A percentile compares a stretch with the other conserved stretches of the same genome.
phyloP scores from a whole-genome alignment of 2,329 filamentous ascomycete species.

The Paracorniculantispora psalliotae region DNA sequence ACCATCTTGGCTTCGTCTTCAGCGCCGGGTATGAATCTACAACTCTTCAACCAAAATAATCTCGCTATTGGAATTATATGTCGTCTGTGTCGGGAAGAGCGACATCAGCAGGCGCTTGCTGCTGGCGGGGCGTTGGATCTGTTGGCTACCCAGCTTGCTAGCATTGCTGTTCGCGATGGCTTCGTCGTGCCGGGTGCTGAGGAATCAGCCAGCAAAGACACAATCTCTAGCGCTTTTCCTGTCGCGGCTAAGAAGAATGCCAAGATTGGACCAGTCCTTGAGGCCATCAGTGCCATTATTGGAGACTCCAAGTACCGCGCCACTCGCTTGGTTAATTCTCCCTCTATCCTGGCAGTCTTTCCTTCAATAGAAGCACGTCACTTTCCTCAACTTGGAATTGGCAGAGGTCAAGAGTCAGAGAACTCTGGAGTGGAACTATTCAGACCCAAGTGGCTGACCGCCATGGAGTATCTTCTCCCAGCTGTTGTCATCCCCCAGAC shows the following conservation, averaged over 20 bases:
- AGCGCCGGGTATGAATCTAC: constrained; percentile 47
- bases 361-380: constrained; percentile 51
- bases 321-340: constrained; percentile 64
- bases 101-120: constrained; percentile 66
- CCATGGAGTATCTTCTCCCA: constrained; percentile 64
- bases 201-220: constrained; percentile 46
- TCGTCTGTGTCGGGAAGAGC: constrained; percentile 61
- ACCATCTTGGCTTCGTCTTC: constrained; percentile 51
- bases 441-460: constrained; percentile 43
- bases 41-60: constrained; percentile 56
- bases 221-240: constrained; percentile 54
- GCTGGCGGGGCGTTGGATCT: constrained; percentile 72
- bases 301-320: constrained; percentile 74
- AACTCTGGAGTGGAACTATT: constrained; percentile 45
- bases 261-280: constrained; percentile 64
- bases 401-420: constrained; percentile 50
- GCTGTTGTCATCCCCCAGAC: constrained; percentile 40
- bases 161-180: constrained; percentile 62
- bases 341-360: constrained; percentile 64
- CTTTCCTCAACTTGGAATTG: constrained; percentile 40
- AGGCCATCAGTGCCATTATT: constrained; percentile 72
- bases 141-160: constrained; percentile 68
- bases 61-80: constrained; percentile 54
- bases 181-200: constrained; percentile 64
- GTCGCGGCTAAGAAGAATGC: constrained; percentile 53